These are phyloP conservation scores for Sporisorium scitamineum DNA, from an alignment of 1,284 basidiomycete species.

Conservation along the genomic window DNA sequence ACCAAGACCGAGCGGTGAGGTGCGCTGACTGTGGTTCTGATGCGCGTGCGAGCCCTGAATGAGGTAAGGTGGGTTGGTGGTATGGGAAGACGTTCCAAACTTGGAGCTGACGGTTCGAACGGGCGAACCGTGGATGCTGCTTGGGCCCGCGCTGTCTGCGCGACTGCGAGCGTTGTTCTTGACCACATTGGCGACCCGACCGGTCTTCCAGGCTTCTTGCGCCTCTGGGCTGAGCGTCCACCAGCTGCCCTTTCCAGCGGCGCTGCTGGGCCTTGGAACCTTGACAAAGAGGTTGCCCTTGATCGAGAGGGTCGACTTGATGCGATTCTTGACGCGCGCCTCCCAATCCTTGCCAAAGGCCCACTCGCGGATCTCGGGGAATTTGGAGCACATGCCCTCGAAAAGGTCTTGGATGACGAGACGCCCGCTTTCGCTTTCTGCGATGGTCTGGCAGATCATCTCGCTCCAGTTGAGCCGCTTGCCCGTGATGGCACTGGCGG, in stretches of 20 bases:
- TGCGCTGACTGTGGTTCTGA: slow-evolving; percentile 52
- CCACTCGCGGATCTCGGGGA: slow-evolving; percentile 66
- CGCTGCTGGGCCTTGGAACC: slow-evolving; percentile 61
- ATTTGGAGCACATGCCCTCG: slow-evolving; percentile 64
- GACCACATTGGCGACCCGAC: slow-evolving; percentile 60
- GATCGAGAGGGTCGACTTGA: slow-evolving; percentile 68
- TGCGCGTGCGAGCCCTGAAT: slow-evolving; percentile 43
- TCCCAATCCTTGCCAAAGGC: slow-evolving; percentile 68
- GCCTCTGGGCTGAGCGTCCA: slow-evolving; percentile 67
- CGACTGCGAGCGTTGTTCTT: slow-evolving; percentile 57
- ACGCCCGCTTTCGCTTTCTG: slow-evolving; percentile 59
- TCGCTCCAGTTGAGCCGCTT: slow-evolving; percentile 68
- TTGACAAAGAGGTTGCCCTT: slow-evolving; percentile 67
- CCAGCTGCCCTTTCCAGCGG: slow-evolving; percentile 66
- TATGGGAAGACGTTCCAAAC: slow-evolving; percentile 41
- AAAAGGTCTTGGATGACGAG: slow-evolving; percentile 68
- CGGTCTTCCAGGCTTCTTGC: slow-evolving; percentile 64
- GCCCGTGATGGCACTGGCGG: slow-evolving; percentile 58
- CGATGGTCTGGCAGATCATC: slow-evolving; percentile 67
- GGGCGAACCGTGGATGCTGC: slow-evolving; percentile 54
- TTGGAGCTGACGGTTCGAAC: slow-evolving; percentile 52
- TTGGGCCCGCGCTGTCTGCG: slow-evolving; percentile 52
- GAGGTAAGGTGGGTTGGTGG: slow-evolving; percentile 49
- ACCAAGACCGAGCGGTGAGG: slow-evolving; percentile 47
- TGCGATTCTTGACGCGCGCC: slow-evolving; percentile 67